Evolutionary conservation across 352 stramenopile genomes (phyloP).

Genomic region (Phytophthora gonapodyides): DNA sequence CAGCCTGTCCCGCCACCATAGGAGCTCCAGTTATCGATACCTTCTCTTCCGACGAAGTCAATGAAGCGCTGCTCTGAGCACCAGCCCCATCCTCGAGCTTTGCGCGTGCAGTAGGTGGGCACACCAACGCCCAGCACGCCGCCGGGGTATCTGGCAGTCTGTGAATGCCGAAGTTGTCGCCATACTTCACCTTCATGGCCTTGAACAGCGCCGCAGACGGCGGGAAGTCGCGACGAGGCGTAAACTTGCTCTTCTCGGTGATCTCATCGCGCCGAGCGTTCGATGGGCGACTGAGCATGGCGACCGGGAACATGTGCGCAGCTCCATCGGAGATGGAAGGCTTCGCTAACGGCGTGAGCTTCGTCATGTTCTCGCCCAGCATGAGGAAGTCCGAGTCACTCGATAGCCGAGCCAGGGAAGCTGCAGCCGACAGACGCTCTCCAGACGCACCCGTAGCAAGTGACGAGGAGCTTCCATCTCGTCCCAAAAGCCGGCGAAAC

Average conservation of each 20-base stretch:
- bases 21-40: conserved; percentile 4
- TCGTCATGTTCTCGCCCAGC: conserved; percentile 70
- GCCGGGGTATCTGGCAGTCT: conserved; percentile 72
- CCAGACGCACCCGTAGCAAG: conserved; percentile 13
- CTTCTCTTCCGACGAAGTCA: conserved; percentile 15
- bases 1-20: neutral
- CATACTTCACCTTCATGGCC: conserved; percentile 84
- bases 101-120: conserved; percentile 55
- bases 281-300: conserved; percentile 56
- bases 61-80: conserved; percentile 10
- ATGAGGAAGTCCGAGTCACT: conserved; percentile 56
- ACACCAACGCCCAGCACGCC: conserved; percentile 80
- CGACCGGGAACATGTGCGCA: conserved; percentile 75
- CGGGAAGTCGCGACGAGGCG: conserved; percentile 77
- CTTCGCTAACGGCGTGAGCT: conserved; percentile 56
- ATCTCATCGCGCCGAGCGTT: conserved; percentile 73
- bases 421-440: conserved; percentile 15
- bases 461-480: conserved; percentile 35
- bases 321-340: conserved; percentile 64
- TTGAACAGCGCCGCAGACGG: conserved; percentile 86
- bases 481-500: conserved; percentile 49
- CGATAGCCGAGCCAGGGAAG: conserved; percentile 42
- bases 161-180: conserved; percentile 77
- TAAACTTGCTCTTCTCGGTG: conserved; percentile 84
- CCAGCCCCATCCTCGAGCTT: conserved; percentile 58